phyloP scores from a whole-genome alignment of 2,329 filamentous ascomycete genomes.

The Epichloe uncinata region DNA sequence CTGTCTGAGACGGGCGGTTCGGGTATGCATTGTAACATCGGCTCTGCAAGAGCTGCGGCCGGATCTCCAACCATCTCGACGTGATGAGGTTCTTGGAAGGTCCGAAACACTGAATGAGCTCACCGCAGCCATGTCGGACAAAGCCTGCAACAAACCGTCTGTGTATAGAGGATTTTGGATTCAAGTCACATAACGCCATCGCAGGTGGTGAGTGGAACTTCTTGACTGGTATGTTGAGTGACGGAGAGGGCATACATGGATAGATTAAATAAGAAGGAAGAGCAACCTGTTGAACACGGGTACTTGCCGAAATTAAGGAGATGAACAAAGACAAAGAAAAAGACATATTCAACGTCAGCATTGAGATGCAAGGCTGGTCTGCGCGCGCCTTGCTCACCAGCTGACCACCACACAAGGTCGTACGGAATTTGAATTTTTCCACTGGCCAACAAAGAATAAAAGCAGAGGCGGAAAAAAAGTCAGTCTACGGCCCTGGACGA shows the following conservation, averaged over 20 bases:
- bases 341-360: not conserved
- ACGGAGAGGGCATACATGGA: too few species aligned
- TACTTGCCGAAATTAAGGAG: not conserved
- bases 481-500: not conserved
- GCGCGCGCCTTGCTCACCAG: not conserved
- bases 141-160: constrained; percentile 5
- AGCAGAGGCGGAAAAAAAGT: not conserved
- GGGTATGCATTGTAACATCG: constrained; percentile 2
- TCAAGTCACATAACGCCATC: not conserved
- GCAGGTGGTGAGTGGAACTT: not conserved
- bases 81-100: not conserved
- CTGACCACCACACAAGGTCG: not conserved
- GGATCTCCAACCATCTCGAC: constrained; percentile 1
- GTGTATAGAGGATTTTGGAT: constrained; percentile 1
- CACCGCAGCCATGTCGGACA: constrained; percentile 4
- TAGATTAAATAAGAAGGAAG: not conserved
- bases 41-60: constrained; percentile 1
- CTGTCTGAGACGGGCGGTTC: not conserved
- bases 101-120: constrained; percentile 5
- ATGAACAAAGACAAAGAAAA: too few species aligned
- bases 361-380: not conserved
- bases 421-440: not conserved
- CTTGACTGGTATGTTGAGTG: not conserved
- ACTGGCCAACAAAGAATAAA: not conserved
- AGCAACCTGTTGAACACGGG: not conserved